phyloP scores from a whole-genome alignment of 495 filamentous ascomycete genomes.

The Daldinia decipiens region DNA sequence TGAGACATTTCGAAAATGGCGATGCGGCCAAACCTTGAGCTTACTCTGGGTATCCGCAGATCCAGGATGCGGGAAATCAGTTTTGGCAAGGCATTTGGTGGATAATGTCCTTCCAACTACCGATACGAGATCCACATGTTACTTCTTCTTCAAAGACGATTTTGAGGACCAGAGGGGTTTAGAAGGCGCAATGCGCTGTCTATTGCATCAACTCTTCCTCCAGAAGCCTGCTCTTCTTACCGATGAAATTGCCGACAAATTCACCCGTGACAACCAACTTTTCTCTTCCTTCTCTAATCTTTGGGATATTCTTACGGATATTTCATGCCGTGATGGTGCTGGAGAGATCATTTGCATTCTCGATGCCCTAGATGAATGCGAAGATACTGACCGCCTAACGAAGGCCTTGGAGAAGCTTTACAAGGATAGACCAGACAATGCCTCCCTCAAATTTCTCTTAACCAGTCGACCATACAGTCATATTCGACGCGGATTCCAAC shows the following conservation, averaged over 20 bases:
- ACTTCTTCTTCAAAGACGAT: constrained; percentile 34
- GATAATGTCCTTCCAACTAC: background rate
- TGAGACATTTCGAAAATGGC: background rate
- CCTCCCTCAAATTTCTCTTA: constrained; percentile 57
- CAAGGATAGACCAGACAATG: background rate
- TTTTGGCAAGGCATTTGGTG: background rate
- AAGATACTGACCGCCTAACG: constrained; percentile 20
- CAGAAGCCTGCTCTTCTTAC: constrained; percentile 47
- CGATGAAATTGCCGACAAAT: constrained; percentile 42
- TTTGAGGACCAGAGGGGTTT: constrained; percentile 56
- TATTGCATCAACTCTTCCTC: constrained; percentile 62
- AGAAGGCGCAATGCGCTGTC: constrained; percentile 53
- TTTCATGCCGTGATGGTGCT: constrained; percentile 48
- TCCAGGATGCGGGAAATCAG: background rate
- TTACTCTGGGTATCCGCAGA: background rate
- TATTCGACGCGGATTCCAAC: constrained; percentile 51
- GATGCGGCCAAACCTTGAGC: background rate
- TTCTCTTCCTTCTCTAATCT: constrained; percentile 50
- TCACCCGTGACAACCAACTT: constrained; percentile 40
- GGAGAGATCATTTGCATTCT: constrained; percentile 62
- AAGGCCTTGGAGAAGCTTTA: constrained; percentile 30
- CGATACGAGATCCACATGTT: background rate
- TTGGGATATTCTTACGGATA: constrained; percentile 54
- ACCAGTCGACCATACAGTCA: constrained; percentile 60
- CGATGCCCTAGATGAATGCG: constrained; percentile 60